Evolutionary conservation across 2,329 filamentous ascomycete species (phyloP).

Genomic region (Aspergillus ibericus): DNA sequence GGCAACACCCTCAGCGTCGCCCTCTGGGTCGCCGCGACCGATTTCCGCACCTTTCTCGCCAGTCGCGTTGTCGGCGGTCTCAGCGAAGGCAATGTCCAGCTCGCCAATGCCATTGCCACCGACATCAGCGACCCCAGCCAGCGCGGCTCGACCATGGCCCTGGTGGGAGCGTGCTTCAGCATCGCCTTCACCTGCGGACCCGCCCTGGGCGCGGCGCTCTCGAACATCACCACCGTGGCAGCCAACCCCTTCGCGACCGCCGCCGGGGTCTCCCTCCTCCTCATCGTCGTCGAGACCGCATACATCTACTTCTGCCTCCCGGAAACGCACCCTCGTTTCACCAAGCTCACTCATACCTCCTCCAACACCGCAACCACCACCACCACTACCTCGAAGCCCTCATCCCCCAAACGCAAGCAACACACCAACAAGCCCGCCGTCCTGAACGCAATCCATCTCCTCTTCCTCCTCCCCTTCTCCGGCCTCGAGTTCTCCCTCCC

Average conservation of each 20-base stretch:
- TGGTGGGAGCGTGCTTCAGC: constrained; percentile 95
- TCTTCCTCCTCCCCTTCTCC: constrained; percentile 94
- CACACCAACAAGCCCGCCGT: constrained; percentile 80
- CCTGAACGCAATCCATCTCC: constrained; percentile 82
- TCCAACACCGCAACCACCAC: constrained; percentile 19
- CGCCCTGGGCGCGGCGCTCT: constrained; percentile 82
- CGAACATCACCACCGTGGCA: constrained; percentile 72
- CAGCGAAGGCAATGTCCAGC: constrained; percentile 94
- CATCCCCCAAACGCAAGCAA: constrained; percentile 24
- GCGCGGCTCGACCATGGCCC: constrained; percentile 88
- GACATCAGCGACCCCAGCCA: constrained; percentile 87
- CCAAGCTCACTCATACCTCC: constrained; percentile 36
- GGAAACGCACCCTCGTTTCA: constrained; percentile 71
- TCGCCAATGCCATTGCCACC: constrained; percentile 93
- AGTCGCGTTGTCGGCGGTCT: constrained; percentile 88
- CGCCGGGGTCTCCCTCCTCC: constrained; percentile 78
- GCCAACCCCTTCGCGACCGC: constrained; percentile 93
- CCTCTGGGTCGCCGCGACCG: constrained; percentile 88
- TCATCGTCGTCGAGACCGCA: constrained; percentile 82
- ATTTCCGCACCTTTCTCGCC: constrained; percentile 95
- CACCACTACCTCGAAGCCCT: neutral
- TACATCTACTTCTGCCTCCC: constrained; percentile 85
- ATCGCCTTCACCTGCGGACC: constrained; percentile 97
- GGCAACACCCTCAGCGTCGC: constrained; percentile 93
- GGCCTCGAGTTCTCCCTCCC: constrained; percentile 97